These are phyloP conservation scores for Spatholobus suberectus DNA, from an alignment of 306 rosid species.

Conservation along the genomic window DNA sequence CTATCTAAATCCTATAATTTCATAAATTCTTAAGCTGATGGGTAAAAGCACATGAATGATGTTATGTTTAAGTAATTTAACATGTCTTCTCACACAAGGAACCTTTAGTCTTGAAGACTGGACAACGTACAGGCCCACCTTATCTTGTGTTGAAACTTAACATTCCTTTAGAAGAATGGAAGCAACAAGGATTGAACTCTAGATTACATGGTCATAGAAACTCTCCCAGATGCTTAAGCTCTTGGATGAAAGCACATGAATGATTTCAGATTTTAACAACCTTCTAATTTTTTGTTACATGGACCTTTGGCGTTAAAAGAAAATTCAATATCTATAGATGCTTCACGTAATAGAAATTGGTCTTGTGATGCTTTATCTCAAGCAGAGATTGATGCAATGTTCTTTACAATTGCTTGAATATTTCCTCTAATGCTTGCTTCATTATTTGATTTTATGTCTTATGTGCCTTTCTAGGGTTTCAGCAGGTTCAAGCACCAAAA, in stretches of 20 bases:
- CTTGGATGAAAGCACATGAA: neutral
- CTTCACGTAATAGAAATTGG: neutral
- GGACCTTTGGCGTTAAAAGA: neutral
- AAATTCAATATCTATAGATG: constrained; percentile 1
- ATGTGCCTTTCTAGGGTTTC: constrained; percentile 54
- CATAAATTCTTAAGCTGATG: neutral
- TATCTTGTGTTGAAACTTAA: neutral
- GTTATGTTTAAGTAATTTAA: neutral
- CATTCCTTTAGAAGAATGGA: neutral
- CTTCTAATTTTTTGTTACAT: neutral
- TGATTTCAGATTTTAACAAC: neutral
- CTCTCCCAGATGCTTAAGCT: neutral
- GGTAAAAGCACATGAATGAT: neutral
- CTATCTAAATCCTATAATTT: neutral
- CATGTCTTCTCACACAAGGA: neutral
- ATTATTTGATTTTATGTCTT: constrained; percentile 26
- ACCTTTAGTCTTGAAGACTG: neutral
- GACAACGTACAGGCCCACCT: neutral
- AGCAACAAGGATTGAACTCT: neutral
- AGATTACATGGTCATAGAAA: neutral
- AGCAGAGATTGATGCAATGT: neutral
- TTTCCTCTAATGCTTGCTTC: constrained; percentile 26
- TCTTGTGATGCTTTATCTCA: constrained; percentile 7
- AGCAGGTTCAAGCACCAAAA: constrained; percentile 53
- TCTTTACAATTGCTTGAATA: constrained; percentile 10